Evolutionary conservation across 108 stramenopile species (phyloP), one percentile per base, ranked within the genome.

Genomic region (Skeletonema tropicum): DNA sequence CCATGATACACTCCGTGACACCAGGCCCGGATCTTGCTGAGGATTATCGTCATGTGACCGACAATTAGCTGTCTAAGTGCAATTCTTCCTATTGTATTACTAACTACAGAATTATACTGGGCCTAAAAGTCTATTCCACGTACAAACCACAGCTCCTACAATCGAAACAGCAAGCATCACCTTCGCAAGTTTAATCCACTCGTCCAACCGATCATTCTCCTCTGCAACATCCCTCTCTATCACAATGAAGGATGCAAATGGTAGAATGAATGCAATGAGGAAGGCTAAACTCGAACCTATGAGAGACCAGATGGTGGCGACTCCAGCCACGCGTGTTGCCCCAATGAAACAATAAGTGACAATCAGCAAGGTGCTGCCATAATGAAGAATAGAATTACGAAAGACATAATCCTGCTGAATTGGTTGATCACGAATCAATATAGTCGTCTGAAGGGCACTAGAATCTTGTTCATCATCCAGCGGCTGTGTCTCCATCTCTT

Each of bases 201-300:
- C 23, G 10, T 55, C 52, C 3, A 23, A n/a, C 52, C 52, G 19
- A 55, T 55, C 52, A 55, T 9, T 55, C 17, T 6, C 52, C 6
- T 23, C 52, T 6, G 7, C 6, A 23, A 55, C 52, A 55, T 63
- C 72, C 49, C 55, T 55, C 68, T 74, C 79, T 64, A 85, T 83
- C 61, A 71, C 42, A 31, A 83, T 38, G 38, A 83, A 88, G 31
- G 77, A 85, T 25, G 62, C 79, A 10, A 79, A 69, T 15, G 91
- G 91, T 33, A 92, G 60, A 48, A 88, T 78, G 59, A 87, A 92
- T 26, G 85, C 74, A 52, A 92, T 87, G 13, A 87, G 17, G 73
- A 86, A 82, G 5, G 80, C 86, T 76, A 92, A 68, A 60, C 57
- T 76, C 25, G 83, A 84, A 29, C 91, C 91, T 41, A 67, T 62